A percentile compares a stretch with the other conserved stretches of the same genome.
Conservation (phyloP, 805 yeast genomes). For the Blastobotrys attinorum region DNA sequence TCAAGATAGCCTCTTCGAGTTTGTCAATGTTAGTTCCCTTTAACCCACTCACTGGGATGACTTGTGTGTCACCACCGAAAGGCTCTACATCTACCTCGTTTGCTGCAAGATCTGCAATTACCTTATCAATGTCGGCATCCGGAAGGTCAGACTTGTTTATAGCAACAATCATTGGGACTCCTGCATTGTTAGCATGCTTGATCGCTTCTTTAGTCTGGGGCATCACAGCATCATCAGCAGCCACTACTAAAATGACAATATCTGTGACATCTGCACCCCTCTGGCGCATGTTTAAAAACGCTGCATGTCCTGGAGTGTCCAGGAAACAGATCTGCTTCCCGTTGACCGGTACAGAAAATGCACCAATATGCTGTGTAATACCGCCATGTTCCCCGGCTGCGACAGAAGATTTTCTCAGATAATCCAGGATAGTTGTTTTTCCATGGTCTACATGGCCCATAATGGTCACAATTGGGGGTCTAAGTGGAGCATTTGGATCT, state of each 20-base stretch:
- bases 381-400: constrained; percentile 90
- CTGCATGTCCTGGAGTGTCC: constrained; percentile 98
- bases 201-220: constrained; percentile 96
- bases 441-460: constrained; percentile 99
- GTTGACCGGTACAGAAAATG: constrained; percentile 79
- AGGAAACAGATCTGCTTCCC: constrained; percentile 76
- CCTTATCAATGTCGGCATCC: constrained; percentile 66
- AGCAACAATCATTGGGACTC: constrained; percentile 83
- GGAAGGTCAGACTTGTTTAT: constrained; percentile 85
- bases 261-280: constrained; percentile 94
- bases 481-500: constrained; percentile 46
- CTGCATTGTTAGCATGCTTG: constrained; percentile 77
- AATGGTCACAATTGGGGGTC: constrained; percentile 93
- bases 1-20: constrained; percentile 79
- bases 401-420: constrained; percentile 73
- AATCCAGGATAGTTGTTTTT: constrained; percentile 87
- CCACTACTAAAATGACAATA: constrained; percentile 84
- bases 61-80: constrained; percentile 92
- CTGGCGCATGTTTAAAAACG: constrained; percentile 91
- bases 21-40: constrained; percentile 88
- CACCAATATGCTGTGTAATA: constrained; percentile 96
- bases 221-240: constrained; percentile 96
- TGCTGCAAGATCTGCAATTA: constrained; percentile 65
- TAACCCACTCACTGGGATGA: constrained; percentile 78
- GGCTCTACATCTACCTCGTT: constrained; percentile 82